A percentile compares a stretch with the other conserved stretches of the same genome.
Conservation (phyloP, 306 rosid genomes). For the Dalbergia oliveri region DNA sequence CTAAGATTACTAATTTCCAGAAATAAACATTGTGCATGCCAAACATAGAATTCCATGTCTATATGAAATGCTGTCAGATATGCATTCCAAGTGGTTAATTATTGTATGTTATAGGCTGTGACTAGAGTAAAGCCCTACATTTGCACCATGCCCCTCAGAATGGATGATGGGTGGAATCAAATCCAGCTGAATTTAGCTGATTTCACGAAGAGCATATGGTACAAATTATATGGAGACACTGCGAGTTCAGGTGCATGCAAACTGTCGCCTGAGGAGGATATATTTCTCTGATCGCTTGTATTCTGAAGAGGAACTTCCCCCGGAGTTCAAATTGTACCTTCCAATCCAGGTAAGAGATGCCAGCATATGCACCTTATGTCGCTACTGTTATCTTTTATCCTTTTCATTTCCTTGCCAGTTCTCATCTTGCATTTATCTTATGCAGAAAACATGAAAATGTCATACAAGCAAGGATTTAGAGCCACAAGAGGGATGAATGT, state of each 20-base stretch:
- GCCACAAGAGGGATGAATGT: neutral
- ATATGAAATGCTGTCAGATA: neutral
- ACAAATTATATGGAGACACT: conserved; percentile 96
- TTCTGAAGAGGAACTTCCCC: conserved; percentile 77
- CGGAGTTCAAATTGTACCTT: too few relatives aligned
- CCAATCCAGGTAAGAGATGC: neutral
- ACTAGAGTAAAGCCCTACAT: conserved; percentile 82
- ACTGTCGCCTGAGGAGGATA: conserved; percentile 94
- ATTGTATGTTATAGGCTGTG: conserved; percentile 55
- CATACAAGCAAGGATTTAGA: neutral
- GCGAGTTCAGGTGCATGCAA: conserved; percentile 97
- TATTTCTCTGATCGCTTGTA: conserved; percentile 92
- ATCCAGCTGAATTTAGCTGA: conserved; percentile 81
- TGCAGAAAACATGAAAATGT: conserved; percentile 56
- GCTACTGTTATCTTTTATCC: neutral
- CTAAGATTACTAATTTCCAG: neutral
- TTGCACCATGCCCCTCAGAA: conserved; percentile 84
- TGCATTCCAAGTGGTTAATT: neutral
- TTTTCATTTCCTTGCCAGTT: neutral
- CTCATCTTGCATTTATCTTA: conserved; percentile 17
- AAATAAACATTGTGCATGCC: neutral
- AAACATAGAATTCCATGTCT: conserved; percentile 2
- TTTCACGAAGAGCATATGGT: conserved; percentile 91
- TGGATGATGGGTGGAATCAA: conserved; percentile 91
- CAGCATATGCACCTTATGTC: neutral